Evolutionary conservation across 768 basidiomycete genomes (phyloP).

Genomic region (Macrocybe gigantea): DNA sequence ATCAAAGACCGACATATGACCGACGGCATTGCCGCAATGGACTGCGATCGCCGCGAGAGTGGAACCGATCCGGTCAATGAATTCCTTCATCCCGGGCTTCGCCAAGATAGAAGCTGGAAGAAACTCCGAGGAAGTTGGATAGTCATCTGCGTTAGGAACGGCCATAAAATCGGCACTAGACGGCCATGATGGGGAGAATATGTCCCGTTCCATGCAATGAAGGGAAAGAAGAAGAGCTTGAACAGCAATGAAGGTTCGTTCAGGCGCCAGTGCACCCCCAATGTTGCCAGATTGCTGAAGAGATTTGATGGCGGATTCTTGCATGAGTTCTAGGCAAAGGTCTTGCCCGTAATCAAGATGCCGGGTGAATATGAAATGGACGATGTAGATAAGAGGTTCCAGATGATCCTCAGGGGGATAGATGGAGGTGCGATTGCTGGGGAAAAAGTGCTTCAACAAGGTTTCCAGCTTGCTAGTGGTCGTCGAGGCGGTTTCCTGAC

Average conservation of each 20-base stretch:
- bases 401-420: slow-evolving; percentile 70
- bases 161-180: slow-evolving; percentile 62
- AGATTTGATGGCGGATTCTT: slow-evolving; percentile 50
- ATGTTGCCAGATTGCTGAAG: slow-evolving; percentile 36
- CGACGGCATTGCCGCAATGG: slow-evolving; percentile 58
- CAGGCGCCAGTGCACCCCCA: slow-evolving; percentile 49
- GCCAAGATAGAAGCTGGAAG: slow-evolving; percentile 48
- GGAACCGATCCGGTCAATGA: slow-evolving; percentile 60
- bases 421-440: slow-evolving; percentile 53
- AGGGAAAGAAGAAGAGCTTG: slow-evolving; percentile 75
- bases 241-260: slow-evolving; percentile 67
- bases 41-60: slow-evolving; percentile 52
- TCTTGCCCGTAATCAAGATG: slow-evolving; percentile 85
- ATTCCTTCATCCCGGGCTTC: slow-evolving; percentile 66
- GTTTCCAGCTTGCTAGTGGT: slow-evolving; percentile 76
- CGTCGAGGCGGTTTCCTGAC: slow-evolving; percentile 77
- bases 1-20: slow-evolving; percentile 78
- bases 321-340: slow-evolving; percentile 73
- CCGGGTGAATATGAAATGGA: slow-evolving; percentile 79
- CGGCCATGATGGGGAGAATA: slow-evolving; percentile 72
- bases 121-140: slow-evolving; percentile 61
- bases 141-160: slow-evolving; percentile 52
- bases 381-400: slow-evolving; percentile 70
- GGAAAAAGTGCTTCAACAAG: slow-evolving; percentile 74
- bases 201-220: slow-evolving; percentile 67